A percentile compares a stretch with the other conserved stretches of the same genome.
These are phyloP conservation scores for Asterionellopsis glacialis DNA, from an alignment of 108 stramenopile genomes.

Conservation along the genomic window DNA sequence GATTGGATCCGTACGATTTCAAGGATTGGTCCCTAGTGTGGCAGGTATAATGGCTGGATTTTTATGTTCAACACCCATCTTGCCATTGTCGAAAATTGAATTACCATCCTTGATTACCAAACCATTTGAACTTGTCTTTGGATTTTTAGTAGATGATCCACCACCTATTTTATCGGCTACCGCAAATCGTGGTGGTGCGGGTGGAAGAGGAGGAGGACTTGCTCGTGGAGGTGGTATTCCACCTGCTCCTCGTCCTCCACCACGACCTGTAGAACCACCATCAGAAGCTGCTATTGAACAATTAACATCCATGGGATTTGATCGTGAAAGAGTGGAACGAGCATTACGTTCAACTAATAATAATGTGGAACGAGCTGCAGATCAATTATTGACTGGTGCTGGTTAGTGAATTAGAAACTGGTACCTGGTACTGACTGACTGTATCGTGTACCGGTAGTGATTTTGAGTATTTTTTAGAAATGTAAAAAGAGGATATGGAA, in stretches of 20 bases:
- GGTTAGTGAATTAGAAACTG: no score
- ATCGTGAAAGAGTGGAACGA: slow-evolving; percentile 59
- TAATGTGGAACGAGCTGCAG: slow-evolving; percentile 86
- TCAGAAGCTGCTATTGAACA: slow-evolving; percentile 69
- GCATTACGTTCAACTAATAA: slow-evolving; percentile 66
- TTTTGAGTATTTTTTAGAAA: no score
- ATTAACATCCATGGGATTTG: slow-evolving; percentile 82
- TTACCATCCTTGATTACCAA: slow-evolving; percentile 24
- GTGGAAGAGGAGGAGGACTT: slow-evolving; percentile 1
- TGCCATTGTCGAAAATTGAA: slow-evolving; percentile 12
- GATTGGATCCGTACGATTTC: neutral
- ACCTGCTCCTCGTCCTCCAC: slow-evolving; percentile 7
- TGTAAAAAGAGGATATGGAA: no score
- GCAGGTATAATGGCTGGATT: slow-evolving; percentile 28
- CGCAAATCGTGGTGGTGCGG: neutral
- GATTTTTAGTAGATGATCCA: slow-evolving; percentile 18
- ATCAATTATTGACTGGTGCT: slow-evolving; percentile 61
- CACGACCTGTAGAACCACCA: slow-evolving; percentile 15
- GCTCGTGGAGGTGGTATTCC: slow-evolving; percentile 1
- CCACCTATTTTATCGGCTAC: neutral
- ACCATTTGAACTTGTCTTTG: slow-evolving; percentile 6
- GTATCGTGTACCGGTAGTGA: no score
- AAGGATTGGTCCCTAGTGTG: slow-evolving; percentile 18
- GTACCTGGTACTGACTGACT: no score
- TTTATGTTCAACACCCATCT: slow-evolving; percentile 4